These are phyloP conservation scores for Melocanna baccifera DNA, from an alignment of 176 grass and related monocot genomes.

Conservation along the genomic window DNA sequence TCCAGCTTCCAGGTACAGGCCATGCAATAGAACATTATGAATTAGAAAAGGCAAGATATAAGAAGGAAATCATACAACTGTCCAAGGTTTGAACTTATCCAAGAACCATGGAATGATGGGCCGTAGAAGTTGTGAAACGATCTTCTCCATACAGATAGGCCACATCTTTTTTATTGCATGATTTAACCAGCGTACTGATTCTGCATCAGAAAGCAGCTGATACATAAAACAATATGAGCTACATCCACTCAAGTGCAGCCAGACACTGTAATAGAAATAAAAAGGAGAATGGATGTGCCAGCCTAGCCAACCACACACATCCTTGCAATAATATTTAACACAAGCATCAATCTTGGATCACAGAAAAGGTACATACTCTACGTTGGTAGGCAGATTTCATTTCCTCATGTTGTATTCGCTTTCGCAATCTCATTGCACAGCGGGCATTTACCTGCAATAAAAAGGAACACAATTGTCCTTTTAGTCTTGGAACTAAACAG, in stretches of 20 bases:
- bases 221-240: constrained; percentile 41
- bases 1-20: neutral
- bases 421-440: constrained; percentile 61
- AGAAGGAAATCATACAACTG: constrained; percentile 62
- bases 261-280: neutral
- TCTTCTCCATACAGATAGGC: constrained; percentile 94
- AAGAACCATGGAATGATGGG: constrained; percentile 97
- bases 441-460: constrained; percentile 63
- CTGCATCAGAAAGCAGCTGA: constrained; percentile 89
- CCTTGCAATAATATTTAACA: neutral
- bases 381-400: constrained; percentile 74
- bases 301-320: constrained; percentile 3
- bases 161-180: constrained; percentile 87
- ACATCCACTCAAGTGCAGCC: neutral
- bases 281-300: constrained; percentile 1
- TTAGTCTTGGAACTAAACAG: neutral
- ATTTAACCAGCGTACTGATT: constrained; percentile 94
- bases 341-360: constrained; percentile 19
- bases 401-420: constrained; percentile 66
- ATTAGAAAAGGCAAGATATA: neutral
- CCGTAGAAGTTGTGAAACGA: constrained; percentile 72
- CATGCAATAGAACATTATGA: constrained; percentile 9
- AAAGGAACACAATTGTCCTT: constrained; percentile 2
- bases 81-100: constrained; percentile 96
- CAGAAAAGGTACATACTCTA: constrained; percentile 56